Base-by-base conservation (phyloP, 805 yeast genomes). In the Phaffomyces thermotolerans region DNA sequence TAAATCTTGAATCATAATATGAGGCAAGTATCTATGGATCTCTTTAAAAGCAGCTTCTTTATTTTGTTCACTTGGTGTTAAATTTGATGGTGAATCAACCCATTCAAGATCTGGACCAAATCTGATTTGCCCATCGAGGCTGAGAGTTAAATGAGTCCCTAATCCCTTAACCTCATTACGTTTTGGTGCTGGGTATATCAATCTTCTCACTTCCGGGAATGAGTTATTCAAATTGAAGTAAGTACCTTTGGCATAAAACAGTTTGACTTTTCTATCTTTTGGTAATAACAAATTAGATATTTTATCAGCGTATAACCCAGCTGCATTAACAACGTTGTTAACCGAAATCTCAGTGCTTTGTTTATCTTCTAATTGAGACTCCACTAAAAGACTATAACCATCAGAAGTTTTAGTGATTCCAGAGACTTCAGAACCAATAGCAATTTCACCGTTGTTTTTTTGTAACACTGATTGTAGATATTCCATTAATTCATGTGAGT, bases 91-190 rank as follows among this genome's bases (percentile, higher is more conserved):
- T 51, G 65, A 38, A 6, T 72, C 74, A 2, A 84, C 77, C 86
- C 95, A 88, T 60, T 88, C 93, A 34, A 87, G 62, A 58, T 90
- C 96, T 0, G 96, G 96, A 0, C 97, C 97, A 59, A 89, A 89
- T 50, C 76, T 73, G 24, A 89, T 64, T 51, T 80, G 81, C 0
- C 95, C 93, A 4, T 84, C 89, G 43, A 89, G 63, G 54, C 86
- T 95, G 27, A 90, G 65, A 0, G 97, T 89, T 48, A 90, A 64
- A 65, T 89, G 97, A 0, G 93, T 85, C 0, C 97, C 97, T 44
- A 90, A 66, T 0, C 95, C 84, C n/a, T 84, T 72, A 0, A 79
- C 75, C 41, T 77, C 74, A 7, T 73, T 73, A 8, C 24, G 24
- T n/a, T 81, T 79, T 1, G 88, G 87, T 44, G 87, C 82, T 1